A percentile compares a stretch with the other conserved stretches of the same genome.
Conservation (phyloP, 106 monocot species). For the Triglochin maritima region DNA sequence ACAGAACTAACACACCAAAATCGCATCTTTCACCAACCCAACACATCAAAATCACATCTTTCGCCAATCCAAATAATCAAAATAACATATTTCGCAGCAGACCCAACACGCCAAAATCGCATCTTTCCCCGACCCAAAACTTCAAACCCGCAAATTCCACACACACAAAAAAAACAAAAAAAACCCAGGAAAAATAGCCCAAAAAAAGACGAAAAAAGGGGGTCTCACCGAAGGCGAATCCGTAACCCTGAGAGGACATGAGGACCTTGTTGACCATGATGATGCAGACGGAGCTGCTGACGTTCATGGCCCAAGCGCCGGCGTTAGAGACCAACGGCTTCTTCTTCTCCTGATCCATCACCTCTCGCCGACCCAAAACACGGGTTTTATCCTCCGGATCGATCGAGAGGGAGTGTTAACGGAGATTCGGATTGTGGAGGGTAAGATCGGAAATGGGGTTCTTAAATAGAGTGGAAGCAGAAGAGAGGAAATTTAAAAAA, state of each 20-base stretch:
- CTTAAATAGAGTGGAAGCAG: no score
- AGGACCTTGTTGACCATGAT: constrained; percentile 92
- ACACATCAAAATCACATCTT: neutral
- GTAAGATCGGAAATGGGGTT: no score
- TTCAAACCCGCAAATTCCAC: neutral
- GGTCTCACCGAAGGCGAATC: constrained; percentile 56
- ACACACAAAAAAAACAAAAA: neutral
- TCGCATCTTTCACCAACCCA: neutral
- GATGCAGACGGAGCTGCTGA: constrained; percentile 78
- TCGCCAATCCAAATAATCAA: neutral
- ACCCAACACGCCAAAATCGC: neutral
- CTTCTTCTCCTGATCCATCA: constrained; percentile 61
- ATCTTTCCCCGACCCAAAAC: neutral
- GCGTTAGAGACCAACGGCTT: constrained; percentile 66
- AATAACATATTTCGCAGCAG: neutral
- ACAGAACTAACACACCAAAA: neutral
- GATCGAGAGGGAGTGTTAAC: no score
- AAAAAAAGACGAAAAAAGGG: neutral
- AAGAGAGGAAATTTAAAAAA: no score
- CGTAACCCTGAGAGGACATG: constrained; percentile 77
- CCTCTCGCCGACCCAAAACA: neutral
- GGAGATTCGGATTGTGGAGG: no score
- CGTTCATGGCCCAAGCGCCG: constrained; percentile 85
- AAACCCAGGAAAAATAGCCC: neutral
- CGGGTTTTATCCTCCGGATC: no score